A percentile compares a stretch with the other conserved stretches of the same genome.
Evolutionary conservation across 2,329 filamentous ascomycete genomes (phyloP).

Genomic region (Calonectria honghensis): DNA sequence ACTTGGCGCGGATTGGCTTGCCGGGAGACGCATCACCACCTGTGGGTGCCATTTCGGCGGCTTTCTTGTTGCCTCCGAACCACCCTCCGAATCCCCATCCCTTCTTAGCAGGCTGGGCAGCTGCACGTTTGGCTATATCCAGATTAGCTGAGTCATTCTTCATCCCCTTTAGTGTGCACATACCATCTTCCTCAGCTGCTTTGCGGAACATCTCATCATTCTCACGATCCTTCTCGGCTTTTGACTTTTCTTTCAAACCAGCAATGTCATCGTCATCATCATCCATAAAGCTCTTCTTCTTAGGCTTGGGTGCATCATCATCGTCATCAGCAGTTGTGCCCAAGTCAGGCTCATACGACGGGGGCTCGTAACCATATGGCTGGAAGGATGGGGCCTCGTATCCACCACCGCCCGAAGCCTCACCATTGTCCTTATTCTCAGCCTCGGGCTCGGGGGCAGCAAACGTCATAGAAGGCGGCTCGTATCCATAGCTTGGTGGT

Average conservation of each 20-base stretch:
- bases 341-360: conserved; percentile 73
- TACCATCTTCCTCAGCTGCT: conserved; percentile 85
- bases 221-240: conserved; percentile 83
- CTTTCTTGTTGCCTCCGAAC: conserved; percentile 84
- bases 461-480: conserved; percentile 64
- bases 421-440: conserved; percentile 35
- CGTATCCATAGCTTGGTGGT: conserved; percentile 70
- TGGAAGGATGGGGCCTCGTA: conserved; percentile 80
- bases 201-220: conserved; percentile 91
- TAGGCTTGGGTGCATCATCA: conserved; percentile 73
- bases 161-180: conserved; percentile 54
- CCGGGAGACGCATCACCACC: conserved; percentile 66
- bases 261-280: conserved; percentile 85
- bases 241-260: conserved; percentile 73
- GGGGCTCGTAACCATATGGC: conserved; percentile 75
- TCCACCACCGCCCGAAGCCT: conserved; percentile 63
- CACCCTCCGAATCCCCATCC: conserved; percentile 90
- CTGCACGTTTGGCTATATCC: conserved; percentile 75
- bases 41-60: conserved; percentile 57
- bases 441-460: conserved; percentile 43
- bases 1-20: conserved; percentile 90
- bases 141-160: conserved; percentile 41
- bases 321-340: conserved; percentile 63
- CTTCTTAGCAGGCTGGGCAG: conserved; percentile 71
- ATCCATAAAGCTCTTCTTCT: conserved; percentile 88